Evolutionary conservation across 345 rosid species (phyloP).

Genomic region (Microcos paniculata): DNA sequence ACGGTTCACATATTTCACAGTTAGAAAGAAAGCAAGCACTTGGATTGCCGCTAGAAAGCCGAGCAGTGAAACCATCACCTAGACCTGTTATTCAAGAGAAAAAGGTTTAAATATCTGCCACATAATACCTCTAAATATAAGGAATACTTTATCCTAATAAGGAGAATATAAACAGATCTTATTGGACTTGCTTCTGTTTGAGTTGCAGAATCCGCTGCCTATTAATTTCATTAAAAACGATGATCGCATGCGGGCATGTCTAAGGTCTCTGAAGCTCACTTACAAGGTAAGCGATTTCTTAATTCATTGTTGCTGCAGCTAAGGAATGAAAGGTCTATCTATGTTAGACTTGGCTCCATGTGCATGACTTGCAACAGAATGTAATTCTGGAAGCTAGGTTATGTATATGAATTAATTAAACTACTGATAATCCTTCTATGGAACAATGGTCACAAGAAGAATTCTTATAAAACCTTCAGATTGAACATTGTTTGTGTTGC

Average conservation of each 20-base stretch:
- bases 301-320: not conserved
- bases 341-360: not conserved
- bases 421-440: not conserved
- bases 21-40: slow-evolving; percentile 56
- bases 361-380: not conserved
- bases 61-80: slow-evolving; percentile 22
- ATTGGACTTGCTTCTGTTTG: slow-evolving; percentile 8
- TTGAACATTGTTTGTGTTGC: not conserved
- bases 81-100: slow-evolving; percentile 18
- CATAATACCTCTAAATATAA: not conserved
- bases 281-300: slow-evolving; percentile 42
- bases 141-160: not conserved
- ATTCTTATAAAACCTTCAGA: not conserved
- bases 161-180: slow-evolving; percentile 1
- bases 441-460: not conserved
- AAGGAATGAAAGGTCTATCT: not conserved
- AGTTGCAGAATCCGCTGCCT: slow-evolving; percentile 35
- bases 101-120: slow-evolving; percentile 27
- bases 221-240: slow-evolving; percentile 27
- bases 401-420: not conserved
- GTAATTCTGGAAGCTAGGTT: not conserved
- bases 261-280: slow-evolving; percentile 63
- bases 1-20: slow-evolving; percentile 26
- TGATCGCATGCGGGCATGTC: slow-evolving; percentile 63
- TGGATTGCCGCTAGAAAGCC: slow-evolving; percentile 37